phyloP scores from a whole-genome alignment of 352 stramenopile genomes.

The Phytophthora rubi region DNA sequence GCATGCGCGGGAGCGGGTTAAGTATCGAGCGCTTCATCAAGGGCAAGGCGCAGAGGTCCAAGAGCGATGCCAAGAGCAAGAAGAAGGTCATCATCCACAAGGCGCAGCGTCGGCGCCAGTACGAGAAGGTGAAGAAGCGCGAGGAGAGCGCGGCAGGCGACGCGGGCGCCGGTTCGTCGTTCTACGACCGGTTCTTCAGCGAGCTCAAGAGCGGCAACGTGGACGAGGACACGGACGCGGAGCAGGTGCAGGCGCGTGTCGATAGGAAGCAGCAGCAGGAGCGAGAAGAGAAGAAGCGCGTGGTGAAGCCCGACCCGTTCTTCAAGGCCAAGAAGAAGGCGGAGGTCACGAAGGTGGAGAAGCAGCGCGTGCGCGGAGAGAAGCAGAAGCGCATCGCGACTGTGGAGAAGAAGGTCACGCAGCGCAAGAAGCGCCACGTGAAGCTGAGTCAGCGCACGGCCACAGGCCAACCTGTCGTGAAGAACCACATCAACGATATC shows the following conservation, averaged over 20 bases:
- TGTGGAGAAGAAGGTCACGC: slow-evolving; percentile 77
- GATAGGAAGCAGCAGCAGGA: slow-evolving; percentile 27
- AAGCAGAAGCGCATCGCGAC: slow-evolving; percentile 57
- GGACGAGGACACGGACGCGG: slow-evolving; percentile 29
- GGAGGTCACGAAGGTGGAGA: slow-evolving; percentile 56
- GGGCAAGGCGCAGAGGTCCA: slow-evolving; percentile 81
- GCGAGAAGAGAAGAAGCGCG: slow-evolving; percentile 25
- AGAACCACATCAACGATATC: slow-evolving; percentile 89
- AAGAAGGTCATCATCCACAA: slow-evolving; percentile 86
- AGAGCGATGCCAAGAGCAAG: slow-evolving; percentile 84
- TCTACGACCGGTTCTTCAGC: slow-evolving; percentile 86
- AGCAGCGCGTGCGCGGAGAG: slow-evolving; percentile 46
- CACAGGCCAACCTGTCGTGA: slow-evolving; percentile 83
- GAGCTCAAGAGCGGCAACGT: slow-evolving; percentile 54
- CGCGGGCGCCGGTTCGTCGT: slow-evolving; percentile 48
- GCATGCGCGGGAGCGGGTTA: slow-evolving; percentile 77
- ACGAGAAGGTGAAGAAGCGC: slow-evolving; percentile 85
- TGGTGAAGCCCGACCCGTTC: slow-evolving; percentile 75
- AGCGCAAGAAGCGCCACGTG: slow-evolving; percentile 89
- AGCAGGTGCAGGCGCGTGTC: slow-evolving; percentile 32
- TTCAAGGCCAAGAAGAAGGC: slow-evolving; percentile 89
- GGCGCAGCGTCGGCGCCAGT: slow-evolving; percentile 75
- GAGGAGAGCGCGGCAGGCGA: slow-evolving; percentile 36
- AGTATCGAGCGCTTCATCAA: slow-evolving; percentile 90
- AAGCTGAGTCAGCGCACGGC: slow-evolving; percentile 83